phyloP scores from a whole-genome alignment of 805 yeast species.

The Candida odintsovae region DNA sequence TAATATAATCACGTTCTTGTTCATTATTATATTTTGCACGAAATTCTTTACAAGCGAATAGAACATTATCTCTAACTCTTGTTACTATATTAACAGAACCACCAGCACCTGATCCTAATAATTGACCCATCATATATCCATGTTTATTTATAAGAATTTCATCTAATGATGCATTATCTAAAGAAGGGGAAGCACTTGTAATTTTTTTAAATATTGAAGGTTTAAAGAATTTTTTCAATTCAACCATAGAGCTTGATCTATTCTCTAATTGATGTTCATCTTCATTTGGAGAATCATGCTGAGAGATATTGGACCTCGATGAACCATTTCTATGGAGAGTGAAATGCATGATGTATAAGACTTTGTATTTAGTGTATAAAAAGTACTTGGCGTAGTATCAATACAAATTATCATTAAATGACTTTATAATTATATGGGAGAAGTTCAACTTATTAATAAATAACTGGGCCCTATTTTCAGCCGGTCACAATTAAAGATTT shows the following conservation, averaged over 20 bases:
- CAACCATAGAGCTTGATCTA: slow-evolving; percentile 11
- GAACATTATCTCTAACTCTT: slow-evolving; percentile 61
- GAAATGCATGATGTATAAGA: neutral
- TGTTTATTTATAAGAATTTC: slow-evolving; percentile 54
- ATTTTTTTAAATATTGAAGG: slow-evolving; percentile 13
- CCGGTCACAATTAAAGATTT: neutral
- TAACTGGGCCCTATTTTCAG: neutral
- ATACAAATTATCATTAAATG: too few relatives aligned
- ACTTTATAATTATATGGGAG: too few relatives aligned
- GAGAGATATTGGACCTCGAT: neutral
- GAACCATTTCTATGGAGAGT: neutral
- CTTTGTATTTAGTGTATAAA: neutral
- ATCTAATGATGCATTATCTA: slow-evolving; percentile 34
- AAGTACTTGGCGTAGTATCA: too few relatives aligned
- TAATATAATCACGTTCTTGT: slow-evolving; percentile 69
- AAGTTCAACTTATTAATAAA: too few relatives aligned
- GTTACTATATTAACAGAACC: slow-evolving; percentile 73
- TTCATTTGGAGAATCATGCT: neutral
- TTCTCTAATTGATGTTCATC: neutral
- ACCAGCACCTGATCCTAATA: slow-evolving; percentile 83
- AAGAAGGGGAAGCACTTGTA: slow-evolving; percentile 1
- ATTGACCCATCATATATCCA: slow-evolving; percentile 61
- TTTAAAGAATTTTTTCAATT: slow-evolving; percentile 21
- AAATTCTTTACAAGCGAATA: slow-evolving; percentile 82
- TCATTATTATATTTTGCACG: slow-evolving; percentile 68